Evolutionary conservation across 305 asterid genomes (phyloP), one percentile per base, ranked within the genome.

Genomic region (Fraxinus angustifolia): DNA sequence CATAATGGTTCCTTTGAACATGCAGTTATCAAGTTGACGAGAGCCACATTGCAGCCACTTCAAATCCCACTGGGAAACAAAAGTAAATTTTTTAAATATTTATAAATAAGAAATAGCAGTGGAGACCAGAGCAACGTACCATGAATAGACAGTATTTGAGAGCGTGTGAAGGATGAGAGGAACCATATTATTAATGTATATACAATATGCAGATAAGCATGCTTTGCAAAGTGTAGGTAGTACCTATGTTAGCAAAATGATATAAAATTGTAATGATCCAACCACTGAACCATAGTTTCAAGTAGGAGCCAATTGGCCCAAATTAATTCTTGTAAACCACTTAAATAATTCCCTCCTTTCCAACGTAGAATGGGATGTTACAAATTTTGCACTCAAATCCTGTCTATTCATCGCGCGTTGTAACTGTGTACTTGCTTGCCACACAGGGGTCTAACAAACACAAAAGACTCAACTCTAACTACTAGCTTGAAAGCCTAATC

Each of bases 31-130:
- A 80, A 45, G 81, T 45, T 79, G 84, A 78, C 38, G n/a, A 85
- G 38, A 79, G 65, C 28, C 79, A 76, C 56, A 40, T 65, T 76
- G 87, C 38, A 19, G 79, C 67, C 78, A 81, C 79, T 48, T 82
- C 38, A 80, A 16, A 70, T 68, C 67, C 84, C 62, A 82, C 71
- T 87, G 90, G 21, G 62, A 80, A 30, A 76, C 38, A 76, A 70
- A 75, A 48, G n/a, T 26, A 70, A 74, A 11, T 38, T 35, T 2
- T 30, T 80, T 34, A 82, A 81, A 60, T 79, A 36, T 16, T 17
- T 38, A 16, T 31, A 75, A 74, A 35, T 12, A 74, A 50, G 75
- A 70, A 45, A 28, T 77, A 38, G 16, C 48, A 42, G 53, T 11
- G 16, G n/a, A 42, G 53, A 42, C 53, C 53, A 42, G 53, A 42